Conservation (phyloP, 2,329 filamentous ascomycete genomes). For the Hyphodiscus sp. region DNA sequence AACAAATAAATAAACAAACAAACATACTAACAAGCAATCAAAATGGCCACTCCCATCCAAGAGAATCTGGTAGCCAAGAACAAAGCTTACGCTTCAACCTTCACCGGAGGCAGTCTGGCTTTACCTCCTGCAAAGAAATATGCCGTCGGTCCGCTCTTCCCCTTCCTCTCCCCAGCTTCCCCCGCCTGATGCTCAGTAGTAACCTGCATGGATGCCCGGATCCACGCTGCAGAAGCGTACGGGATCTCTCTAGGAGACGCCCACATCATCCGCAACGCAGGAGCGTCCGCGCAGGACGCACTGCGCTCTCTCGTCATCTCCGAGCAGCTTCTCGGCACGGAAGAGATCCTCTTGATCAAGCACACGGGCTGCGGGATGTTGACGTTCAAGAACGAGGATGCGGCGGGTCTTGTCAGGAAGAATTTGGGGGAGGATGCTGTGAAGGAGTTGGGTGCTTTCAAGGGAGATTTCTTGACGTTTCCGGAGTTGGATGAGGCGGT, state of each 20-base stretch:
- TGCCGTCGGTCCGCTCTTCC: conserved; percentile 45
- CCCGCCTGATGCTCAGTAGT: conserved; percentile 35
- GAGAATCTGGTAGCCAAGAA: conserved; percentile 52
- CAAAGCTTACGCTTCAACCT: conserved; percentile 48
- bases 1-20: background rate
- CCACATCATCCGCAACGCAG: conserved; percentile 72
- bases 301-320: conserved; percentile 72
- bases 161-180: background rate
- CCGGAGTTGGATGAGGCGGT: conserved; percentile 57
- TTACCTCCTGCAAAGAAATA: conserved; percentile 67
- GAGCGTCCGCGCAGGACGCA: conserved; percentile 59
- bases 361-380: conserved; percentile 66
- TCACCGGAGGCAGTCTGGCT: conserved; percentile 59
- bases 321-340: conserved; percentile 70
- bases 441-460: conserved; percentile 31
- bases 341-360: conserved; percentile 53
- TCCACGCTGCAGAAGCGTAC: conserved; percentile 61
- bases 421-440: conserved; percentile 45
- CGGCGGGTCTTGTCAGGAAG: conserved; percentile 46
- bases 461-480: conserved; percentile 38
- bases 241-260: conserved; percentile 69
- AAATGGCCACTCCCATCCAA: conserved; percentile 37
- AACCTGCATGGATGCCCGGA: conserved; percentile 77
- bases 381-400: conserved; percentile 56
- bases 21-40: background rate